A percentile compares a stretch with the other conserved stretches of the same genome.
Conservation (phyloP, 371 early-diverging fungal species). For the Mucor saturninus region DNA sequence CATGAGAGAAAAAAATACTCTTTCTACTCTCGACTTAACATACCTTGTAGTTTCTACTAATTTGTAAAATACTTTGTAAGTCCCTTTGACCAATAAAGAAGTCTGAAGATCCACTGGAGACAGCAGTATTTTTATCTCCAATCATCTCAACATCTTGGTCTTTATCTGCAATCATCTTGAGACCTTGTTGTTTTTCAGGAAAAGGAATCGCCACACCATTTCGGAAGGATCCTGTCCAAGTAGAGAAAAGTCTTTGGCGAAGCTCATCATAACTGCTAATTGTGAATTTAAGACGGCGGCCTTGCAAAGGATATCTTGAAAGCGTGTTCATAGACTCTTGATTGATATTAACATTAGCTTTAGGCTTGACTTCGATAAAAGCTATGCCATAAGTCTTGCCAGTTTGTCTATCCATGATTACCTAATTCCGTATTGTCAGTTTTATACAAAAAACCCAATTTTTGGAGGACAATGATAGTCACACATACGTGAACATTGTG, state of each 20-base stretch:
- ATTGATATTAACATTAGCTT: neutral
- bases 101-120: neutral
- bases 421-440: slow-evolving; percentile 4
- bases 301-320: neutral
- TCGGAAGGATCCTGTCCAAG: slow-evolving; percentile 13
- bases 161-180: neutral
- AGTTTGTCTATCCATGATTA: slow-evolving; percentile 23
- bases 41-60: slow-evolving; percentile 29
- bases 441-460: neutral
- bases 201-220: slow-evolving; percentile 14
- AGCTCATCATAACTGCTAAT: slow-evolving; percentile 22
- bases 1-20: neutral
- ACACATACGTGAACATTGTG: slow-evolving; percentile 23
- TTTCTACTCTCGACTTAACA: neutral
- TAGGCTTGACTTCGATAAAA: slow-evolving; percentile 5
- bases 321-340: neutral
- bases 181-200: neutral
- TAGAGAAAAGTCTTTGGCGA: slow-evolving; percentile 9
- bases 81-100: slow-evolving; percentile 26
- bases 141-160: neutral
- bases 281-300: slow-evolving; percentile 13
- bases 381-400: slow-evolving; percentile 23
- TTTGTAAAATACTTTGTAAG: slow-evolving; percentile 17
- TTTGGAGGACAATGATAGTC: too few relatives aligned
- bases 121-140: neutral